Evolutionary conservation across 2,329 filamentous ascomycete species (phyloP).

Genomic region (Alternaria triticimaculans): DNA sequence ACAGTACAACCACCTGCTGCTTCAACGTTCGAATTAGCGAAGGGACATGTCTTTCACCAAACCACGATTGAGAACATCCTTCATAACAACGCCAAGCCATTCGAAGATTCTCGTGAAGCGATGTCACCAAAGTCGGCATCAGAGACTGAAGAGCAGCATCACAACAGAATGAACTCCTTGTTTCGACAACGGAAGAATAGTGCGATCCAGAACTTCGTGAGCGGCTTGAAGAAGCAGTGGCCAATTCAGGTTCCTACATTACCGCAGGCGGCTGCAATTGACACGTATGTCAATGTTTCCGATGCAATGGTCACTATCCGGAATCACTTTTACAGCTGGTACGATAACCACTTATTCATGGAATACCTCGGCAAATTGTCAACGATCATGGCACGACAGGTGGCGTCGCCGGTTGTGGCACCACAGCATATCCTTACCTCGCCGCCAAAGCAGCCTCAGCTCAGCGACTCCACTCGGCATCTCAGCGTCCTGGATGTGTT

Average conservation of each 20-base stretch:
- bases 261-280: constrained; percentile 5
- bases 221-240: constrained; percentile 28
- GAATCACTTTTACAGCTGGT: constrained; percentile 24
- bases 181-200: constrained; percentile 8
- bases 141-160: constrained; percentile 20
- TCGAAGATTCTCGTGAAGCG: constrained; percentile 19
- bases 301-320: constrained; percentile 25
- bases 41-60: constrained; percentile 11
- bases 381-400: constrained; percentile 15
- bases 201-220: constrained; percentile 18
- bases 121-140: constrained; percentile 10
- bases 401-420: background rate
- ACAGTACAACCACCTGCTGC: constrained; percentile 15
- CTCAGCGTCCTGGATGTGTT: constrained; percentile 14
- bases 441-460: background rate
- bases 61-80: constrained; percentile 3
- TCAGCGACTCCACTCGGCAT: background rate
- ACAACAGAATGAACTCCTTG: constrained; percentile 5
- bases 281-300: constrained; percentile 20
- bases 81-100: background rate
- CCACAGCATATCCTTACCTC: background rate
- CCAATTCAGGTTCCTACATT: constrained; percentile 13
- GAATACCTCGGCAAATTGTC: constrained; percentile 30
- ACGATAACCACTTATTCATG: constrained; percentile 51
- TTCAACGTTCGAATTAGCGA: constrained; percentile 3